phyloP scores from a whole-genome alignment of 331 rosid genomes.

The Erythrophleum ivorense region DNA sequence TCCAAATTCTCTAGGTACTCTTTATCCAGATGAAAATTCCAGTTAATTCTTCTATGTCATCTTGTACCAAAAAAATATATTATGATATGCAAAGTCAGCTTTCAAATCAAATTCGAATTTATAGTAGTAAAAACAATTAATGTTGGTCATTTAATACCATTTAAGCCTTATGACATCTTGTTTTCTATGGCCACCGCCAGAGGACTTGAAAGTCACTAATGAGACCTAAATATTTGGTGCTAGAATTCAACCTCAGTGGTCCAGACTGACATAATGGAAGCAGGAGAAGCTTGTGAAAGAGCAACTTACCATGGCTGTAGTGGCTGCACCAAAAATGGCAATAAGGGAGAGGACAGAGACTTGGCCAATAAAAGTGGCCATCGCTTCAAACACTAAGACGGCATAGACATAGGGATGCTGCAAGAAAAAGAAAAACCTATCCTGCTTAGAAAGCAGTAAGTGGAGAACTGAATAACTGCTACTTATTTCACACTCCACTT shows the following conservation, averaged over 20 bases:
- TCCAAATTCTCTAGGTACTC: too few species aligned
- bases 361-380: conserved; percentile 97
- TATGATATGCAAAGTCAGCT: neutral
- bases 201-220: neutral
- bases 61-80: neutral
- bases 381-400: conserved; percentile 91
- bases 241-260: conserved; percentile 26
- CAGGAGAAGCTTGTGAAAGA: conserved; percentile 39
- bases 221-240: conserved; percentile 33
- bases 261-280: conserved; percentile 40
- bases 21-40: too few species aligned
- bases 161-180: conserved; percentile 21
- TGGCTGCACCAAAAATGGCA: conserved; percentile 96
- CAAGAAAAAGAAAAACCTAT: conserved; percentile 44
- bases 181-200: conserved; percentile 5
- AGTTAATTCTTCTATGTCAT: neutral
- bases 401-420: conserved; percentile 99
- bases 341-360: conserved; percentile 98
- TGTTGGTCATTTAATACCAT: conserved; percentile 37
- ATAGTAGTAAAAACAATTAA: neutral
- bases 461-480: neutral
- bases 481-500: neutral
- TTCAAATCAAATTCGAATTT: conserved; percentile 8
- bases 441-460: conserved; percentile 30
- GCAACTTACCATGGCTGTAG: conserved; percentile 91